Percentiles rank a stretch among this genome's conserved stretches.
Evolutionary conservation across 306 rosid species (phyloP).

Genomic region (Fragaria nilgerrensis): DNA sequence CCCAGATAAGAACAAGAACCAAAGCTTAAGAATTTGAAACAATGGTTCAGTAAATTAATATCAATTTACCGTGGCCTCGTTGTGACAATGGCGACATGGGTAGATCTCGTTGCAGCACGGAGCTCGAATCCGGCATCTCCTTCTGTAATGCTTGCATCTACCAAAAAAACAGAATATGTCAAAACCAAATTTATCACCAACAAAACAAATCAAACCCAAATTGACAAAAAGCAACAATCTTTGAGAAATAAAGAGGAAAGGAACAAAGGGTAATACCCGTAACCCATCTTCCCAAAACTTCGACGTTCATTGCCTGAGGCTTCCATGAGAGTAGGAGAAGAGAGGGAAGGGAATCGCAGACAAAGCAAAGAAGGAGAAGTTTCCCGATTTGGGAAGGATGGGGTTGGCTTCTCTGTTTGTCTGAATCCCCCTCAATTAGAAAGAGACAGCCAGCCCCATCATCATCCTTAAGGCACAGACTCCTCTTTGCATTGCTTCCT

Average conservation of each 20-base stretch:
- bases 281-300: conserved; percentile 96
- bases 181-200: neutral
- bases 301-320: conserved; percentile 64
- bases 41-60: neutral
- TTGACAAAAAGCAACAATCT: neutral
- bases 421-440: conserved; percentile 29
- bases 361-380: conserved; percentile 15
- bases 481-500: neutral
- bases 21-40: neutral
- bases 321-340: conserved; percentile 57
- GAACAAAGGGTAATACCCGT: conserved; percentile 45
- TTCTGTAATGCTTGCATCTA: conserved; percentile 91
- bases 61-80: conserved; percentile 63
- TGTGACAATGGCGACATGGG: conserved; percentile 93
- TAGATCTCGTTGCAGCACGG: conserved; percentile 96
- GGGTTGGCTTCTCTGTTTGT: conserved; percentile 26
- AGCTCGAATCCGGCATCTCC: conserved; percentile 91
- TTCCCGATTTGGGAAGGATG: conserved; percentile 56
- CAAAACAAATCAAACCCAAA: neutral
- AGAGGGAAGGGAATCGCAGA: conserved; percentile 8
- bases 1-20: conserved; percentile 30
- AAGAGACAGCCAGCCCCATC: conserved; percentile 17
- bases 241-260: neutral
- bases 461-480: neutral
- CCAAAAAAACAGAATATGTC: neutral